Percentiles rank a stretch among this genome's conserved stretches.
Evolutionary conservation across 768 basidiomycete species (phyloP).

Genomic region (Kwoniella botswanensis): DNA sequence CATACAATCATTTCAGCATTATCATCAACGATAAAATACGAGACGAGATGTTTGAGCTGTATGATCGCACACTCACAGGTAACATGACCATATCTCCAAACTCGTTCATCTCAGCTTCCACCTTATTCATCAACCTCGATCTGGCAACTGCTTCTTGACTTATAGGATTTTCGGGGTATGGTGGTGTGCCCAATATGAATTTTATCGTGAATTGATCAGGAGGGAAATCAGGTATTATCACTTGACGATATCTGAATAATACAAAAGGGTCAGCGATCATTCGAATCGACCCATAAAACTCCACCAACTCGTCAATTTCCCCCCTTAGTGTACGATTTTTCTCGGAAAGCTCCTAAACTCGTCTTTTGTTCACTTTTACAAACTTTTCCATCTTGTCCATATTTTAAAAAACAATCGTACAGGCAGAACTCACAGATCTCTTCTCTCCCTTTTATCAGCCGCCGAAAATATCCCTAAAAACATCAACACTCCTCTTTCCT

Average conservation of each 20-base stretch:
- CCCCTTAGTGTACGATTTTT: not conserved
- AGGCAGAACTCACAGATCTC: constrained; percentile 51
- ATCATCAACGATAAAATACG: not conserved
- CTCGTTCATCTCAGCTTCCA: constrained; percentile 51
- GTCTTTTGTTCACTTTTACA: too few relatives aligned
- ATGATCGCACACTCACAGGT: constrained; percentile 35
- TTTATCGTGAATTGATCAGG: constrained; percentile 54
- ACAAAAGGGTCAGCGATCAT: not conserved
- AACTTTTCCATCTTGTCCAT: too few relatives aligned
- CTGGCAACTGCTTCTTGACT: constrained; percentile 39
- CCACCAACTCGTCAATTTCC: not conserved
- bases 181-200: constrained; percentile 57
- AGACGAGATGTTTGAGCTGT: too few relatives aligned
- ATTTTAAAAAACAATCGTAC: too few relatives aligned
- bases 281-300: not conserved
- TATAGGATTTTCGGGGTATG: constrained; percentile 47
- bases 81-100: constrained; percentile 57
- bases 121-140: constrained; percentile 27
- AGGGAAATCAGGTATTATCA: constrained; percentile 56
- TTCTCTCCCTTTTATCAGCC: constrained; percentile 50
- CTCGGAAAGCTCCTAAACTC: too few relatives aligned
- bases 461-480: constrained; percentile 58
- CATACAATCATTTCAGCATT: not conserved
- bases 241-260: constrained; percentile 45
- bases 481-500: constrained; percentile 49